phyloP scores from a whole-genome alignment of 257 asterid genomes.

The Petunia axillaris region DNA sequence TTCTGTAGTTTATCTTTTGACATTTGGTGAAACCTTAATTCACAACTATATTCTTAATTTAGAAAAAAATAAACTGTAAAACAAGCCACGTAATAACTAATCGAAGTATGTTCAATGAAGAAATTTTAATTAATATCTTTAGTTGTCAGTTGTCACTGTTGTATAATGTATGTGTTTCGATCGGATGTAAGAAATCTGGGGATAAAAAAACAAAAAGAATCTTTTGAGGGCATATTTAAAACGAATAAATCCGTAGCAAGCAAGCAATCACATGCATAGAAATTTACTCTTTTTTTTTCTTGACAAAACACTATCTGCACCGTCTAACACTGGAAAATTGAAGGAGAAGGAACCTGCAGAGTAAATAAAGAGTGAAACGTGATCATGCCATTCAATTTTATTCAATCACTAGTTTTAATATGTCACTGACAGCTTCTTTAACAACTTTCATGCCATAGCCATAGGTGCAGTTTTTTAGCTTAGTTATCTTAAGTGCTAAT shows the following conservation, averaged over 20 bases:
- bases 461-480: no score
- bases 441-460: not conserved
- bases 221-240: not conserved
- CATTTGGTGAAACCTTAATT: no score
- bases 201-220: not conserved
- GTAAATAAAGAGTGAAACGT: no score
- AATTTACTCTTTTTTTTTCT: not conserved
- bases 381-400: not conserved
- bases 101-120: no score
- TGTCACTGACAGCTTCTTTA: not conserved
- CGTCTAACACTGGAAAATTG: not conserved
- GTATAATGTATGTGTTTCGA: not conserved
- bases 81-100: no score
- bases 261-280: conserved; percentile 19
- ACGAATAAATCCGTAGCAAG: conserved; percentile 2
- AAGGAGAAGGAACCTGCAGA: no score
- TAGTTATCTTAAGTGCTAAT: no score
- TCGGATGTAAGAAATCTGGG: not conserved
- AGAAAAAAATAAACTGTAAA: no score
- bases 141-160: not conserved
- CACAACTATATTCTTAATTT: no score
- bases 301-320: not conserved
- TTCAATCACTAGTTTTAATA: not conserved
- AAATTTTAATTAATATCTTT: no score
- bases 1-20: no score